Evolutionary conservation across 441 rosid species (phyloP).

Genomic region (Pelargonium australe): DNA sequence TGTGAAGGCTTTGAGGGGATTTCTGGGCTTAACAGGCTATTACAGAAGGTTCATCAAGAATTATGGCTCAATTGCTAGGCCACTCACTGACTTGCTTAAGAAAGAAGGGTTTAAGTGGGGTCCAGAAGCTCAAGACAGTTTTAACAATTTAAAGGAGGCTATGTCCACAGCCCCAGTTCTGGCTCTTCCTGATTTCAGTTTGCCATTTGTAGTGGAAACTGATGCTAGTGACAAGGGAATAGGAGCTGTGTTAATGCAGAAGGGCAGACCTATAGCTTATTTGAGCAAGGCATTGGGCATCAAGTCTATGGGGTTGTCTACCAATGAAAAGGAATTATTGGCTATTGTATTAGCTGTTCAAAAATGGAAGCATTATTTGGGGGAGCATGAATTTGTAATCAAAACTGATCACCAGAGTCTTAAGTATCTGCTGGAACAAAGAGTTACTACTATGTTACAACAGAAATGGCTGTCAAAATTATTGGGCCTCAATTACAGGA

Average conservation of each 20-base stretch:
- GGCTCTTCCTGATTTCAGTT: too few relatives aligned
- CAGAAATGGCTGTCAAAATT: not conserved
- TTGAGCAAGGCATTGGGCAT: not conserved
- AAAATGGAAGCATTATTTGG: constrained; percentile 4
- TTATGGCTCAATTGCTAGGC: too few relatives aligned
- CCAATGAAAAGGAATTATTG: not conserved
- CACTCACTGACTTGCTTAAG: too few relatives aligned
- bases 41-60: too few relatives aligned
- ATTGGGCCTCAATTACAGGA: not conserved
- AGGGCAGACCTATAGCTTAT: not conserved
- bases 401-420: not conserved
- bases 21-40: too few relatives aligned
- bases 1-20: too few relatives aligned
- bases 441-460: not conserved
- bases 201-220: not conserved
- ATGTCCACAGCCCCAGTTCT: too few relatives aligned
- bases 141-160: too few relatives aligned
- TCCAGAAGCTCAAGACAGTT: too few relatives aligned
- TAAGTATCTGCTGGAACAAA: not conserved
- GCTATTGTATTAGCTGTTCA: not conserved
- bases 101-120: too few relatives aligned
- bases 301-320: not conserved
- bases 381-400: not conserved
- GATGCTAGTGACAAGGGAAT: not conserved
- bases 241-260: not conserved